Conservation (phyloP, 2,329 filamentous ascomycete genomes). For the Penicillium sp. region DNA sequence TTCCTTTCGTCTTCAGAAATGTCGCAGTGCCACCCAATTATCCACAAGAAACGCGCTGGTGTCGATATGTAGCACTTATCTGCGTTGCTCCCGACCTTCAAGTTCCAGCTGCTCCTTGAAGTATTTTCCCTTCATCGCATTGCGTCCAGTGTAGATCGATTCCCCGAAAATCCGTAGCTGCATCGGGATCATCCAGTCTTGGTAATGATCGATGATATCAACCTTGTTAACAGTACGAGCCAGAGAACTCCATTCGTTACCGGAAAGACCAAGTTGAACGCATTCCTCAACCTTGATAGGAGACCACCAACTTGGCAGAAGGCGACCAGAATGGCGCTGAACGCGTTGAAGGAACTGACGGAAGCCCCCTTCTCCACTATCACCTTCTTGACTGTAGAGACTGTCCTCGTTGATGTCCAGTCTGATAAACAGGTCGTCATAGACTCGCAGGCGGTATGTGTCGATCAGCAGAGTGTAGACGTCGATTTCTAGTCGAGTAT, state of each 20-base stretch:
- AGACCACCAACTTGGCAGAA: background rate
- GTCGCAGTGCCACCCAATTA: too few relatives aligned
- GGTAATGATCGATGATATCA: background rate
- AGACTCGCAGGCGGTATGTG: conserved; percentile 53
- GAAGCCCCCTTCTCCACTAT: background rate
- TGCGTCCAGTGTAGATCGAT: background rate
- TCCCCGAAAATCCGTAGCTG: background rate
- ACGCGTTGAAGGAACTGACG: background rate
- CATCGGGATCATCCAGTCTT: background rate
- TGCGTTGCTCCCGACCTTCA: too few relatives aligned
- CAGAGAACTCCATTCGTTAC: background rate
- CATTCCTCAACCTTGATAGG: background rate
- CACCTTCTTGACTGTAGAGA: background rate
- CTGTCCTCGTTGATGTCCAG: background rate
- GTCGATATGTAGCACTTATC: too few relatives aligned
- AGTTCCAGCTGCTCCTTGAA: too few relatives aligned
- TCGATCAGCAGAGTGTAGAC: conserved; percentile 57
- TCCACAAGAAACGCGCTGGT: too few relatives aligned
- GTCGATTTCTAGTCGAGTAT: conserved; percentile 52
- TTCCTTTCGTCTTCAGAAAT: background rate
- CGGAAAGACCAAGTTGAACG: background rate
- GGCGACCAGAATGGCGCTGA: background rate
- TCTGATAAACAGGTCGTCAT: background rate
- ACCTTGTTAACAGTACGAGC: background rate
- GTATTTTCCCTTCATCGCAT: too few relatives aligned